Percentiles rank a stretch among this genome's conserved stretches.
Evolutionary conservation across 345 rosid genomes (phyloP).

Genomic region (Hirschfeldia incana): DNA sequence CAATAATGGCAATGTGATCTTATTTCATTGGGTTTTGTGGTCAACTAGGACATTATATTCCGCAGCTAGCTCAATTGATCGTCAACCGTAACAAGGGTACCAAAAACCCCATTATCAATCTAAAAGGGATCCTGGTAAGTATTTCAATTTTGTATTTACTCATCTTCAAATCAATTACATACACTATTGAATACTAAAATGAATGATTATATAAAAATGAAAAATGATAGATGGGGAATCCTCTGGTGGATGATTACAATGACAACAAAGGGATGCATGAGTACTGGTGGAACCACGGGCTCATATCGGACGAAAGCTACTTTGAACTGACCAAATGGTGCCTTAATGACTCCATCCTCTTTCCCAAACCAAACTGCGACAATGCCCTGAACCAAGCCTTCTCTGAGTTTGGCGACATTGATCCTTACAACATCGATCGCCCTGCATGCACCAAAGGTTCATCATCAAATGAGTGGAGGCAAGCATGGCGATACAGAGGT

Average conservation of each 20-base stretch:
- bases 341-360: slow-evolving; percentile 43
- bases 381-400: slow-evolving; percentile 48
- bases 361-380: slow-evolving; percentile 54
- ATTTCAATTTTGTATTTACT: neutral
- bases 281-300: slow-evolving; percentile 38
- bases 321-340: slow-evolving; percentile 36
- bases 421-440: slow-evolving; percentile 55
- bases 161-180: neutral
- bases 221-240: slow-evolving; percentile 29
- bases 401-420: slow-evolving; percentile 42
- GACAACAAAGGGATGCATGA: slow-evolving; percentile 38
- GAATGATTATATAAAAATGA: neutral
- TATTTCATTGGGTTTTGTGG: slow-evolving; percentile 1
- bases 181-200: neutral
- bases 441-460: slow-evolving; percentile 46
- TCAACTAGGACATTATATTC: slow-evolving; percentile 75
- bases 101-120: slow-evolving; percentile 57
- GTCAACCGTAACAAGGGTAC: slow-evolving; percentile 49
- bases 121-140: slow-evolving; percentile 75
- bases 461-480: slow-evolving; percentile 24
- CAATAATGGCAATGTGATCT: slow-evolving; percentile 1
- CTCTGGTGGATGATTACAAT: slow-evolving; percentile 29
- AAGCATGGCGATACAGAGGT: slow-evolving; percentile 78
- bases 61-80: slow-evolving; percentile 66
- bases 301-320: slow-evolving; percentile 36